Base-by-base conservation (phyloP, 2,329 filamentous ascomycete species). In the Diaporthe amygdali region DNA sequence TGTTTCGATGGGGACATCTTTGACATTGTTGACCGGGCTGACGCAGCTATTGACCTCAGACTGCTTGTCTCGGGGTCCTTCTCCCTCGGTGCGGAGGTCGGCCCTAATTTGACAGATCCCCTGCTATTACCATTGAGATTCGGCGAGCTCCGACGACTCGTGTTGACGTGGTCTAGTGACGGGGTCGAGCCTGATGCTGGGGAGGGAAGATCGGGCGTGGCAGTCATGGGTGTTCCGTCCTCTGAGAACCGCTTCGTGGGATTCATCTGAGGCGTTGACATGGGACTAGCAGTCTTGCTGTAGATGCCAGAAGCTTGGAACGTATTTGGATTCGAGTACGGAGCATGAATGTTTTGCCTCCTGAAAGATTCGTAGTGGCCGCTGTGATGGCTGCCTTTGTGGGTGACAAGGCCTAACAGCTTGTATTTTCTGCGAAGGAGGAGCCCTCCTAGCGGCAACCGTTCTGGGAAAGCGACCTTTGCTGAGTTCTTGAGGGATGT, bases 321-420 rank as follows among this genome's bases (percentile, higher is more conserved):
- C 0, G 91, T 91, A 75, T 93, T 92, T 0, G 93, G 91, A 9
- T 96, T 98, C 1, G 94, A 93, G 79, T 91, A 98, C 0, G 95
- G 95, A 3, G 92, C 84, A 64, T 92, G 90, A 10, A 94, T 83
- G 71, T 94, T 92, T 81, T 98, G 96, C 46, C 96, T 90, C 41
- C 96, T 89, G 81, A 98, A 98, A 0, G 95, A 96, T 81, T 99
- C 96, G 83, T 99, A 99, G 79, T 99, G 96, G 0, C 96, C 96
- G 77, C 95, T 97, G 78, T 97, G 92, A 80, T 99, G 96, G 73
- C 94, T 97, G 46, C 96, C 96, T 78, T 97, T 97, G 79, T 99
- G 96, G 27, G 94, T 97, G 44, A 99, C 94, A 44, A 97, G 90
- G 15, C 93, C 94, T 0, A 97, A 88, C 6, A 99, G 86, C 76